These are phyloP conservation scores for Sugiyamaella paludigena DNA, from an alignment of 1,139 yeast genomes.

Conservation along the genomic window DNA sequence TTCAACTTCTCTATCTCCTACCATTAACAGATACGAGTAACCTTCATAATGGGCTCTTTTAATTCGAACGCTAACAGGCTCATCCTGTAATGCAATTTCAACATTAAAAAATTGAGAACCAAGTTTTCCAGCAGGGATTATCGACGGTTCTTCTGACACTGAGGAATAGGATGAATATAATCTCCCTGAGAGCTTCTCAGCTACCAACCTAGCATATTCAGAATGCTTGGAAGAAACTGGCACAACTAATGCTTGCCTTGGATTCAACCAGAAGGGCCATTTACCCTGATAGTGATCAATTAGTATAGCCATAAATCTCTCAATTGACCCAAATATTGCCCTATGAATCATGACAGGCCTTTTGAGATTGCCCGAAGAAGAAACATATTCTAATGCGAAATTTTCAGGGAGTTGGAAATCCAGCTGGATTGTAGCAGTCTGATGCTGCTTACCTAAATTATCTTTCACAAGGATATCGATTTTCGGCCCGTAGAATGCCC, in stretches of 20 bases:
- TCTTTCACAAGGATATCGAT: constrained; percentile 86
- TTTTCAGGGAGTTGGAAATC: constrained; percentile 92
- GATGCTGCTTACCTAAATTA: constrained; percentile 80
- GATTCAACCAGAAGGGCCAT: constrained; percentile 98
- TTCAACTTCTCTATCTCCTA: constrained; percentile 83
- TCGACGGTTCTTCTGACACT: background rate
- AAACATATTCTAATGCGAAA: constrained; percentile 65
- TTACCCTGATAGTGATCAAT: constrained; percentile 89
- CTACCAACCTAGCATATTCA: constrained; percentile 53
- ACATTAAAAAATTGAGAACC: constrained; percentile 65
- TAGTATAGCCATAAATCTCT: constrained; percentile 85
- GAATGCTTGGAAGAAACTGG: constrained; percentile 68
- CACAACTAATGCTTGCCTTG: constrained; percentile 85
- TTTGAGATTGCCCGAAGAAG: constrained; percentile 16
- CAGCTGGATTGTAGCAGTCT: constrained; percentile 92
- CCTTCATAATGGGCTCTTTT: constrained; percentile 76
- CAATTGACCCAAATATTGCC: constrained; percentile 93
- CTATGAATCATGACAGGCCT: constrained; percentile 89
- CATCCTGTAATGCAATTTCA: constrained; percentile 71
- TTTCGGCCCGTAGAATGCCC: constrained; percentile 95
- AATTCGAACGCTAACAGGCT: constrained; percentile 77
- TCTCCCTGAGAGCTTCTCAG: constrained; percentile 47
- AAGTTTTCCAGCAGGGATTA: constrained; percentile 33
- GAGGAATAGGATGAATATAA: constrained; percentile 13
- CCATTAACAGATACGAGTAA: constrained; percentile 72